These are phyloP conservation scores for Ramichloridium luteum DNA, from an alignment of 2,329 filamentous ascomycete species.

Conservation along the genomic window DNA sequence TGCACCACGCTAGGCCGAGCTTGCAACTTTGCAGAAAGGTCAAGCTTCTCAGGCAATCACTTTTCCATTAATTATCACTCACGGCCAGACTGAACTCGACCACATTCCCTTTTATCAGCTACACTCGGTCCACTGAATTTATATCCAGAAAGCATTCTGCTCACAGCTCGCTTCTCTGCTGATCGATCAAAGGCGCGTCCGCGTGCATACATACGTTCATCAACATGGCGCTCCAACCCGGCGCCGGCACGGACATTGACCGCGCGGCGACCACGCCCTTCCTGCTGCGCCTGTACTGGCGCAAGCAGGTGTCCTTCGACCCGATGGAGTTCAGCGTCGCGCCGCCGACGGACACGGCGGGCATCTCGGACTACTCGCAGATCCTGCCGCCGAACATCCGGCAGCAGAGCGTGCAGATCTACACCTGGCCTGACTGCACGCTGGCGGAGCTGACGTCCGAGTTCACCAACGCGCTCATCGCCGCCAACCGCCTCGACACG, in stretches of 20 bases:
- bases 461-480: constrained; percentile 52
- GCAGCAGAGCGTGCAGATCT: constrained; percentile 51
- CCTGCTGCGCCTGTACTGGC: constrained; percentile 75
- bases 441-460: constrained; percentile 70
- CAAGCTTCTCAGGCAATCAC: too few species aligned
- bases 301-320: constrained; percentile 60
- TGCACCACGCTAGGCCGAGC: too few species aligned
- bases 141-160: too few species aligned
- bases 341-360: constrained; percentile 30
- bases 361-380: constrained; percentile 29
- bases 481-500: constrained; percentile 51
- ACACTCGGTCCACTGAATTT: too few species aligned
- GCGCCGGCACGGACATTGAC: constrained; percentile 40
- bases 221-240: constrained; percentile 27
- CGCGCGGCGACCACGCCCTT: constrained; percentile 66
- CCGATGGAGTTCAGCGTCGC: constrained; percentile 53
- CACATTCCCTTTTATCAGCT: too few species aligned
- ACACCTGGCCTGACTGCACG: constrained; percentile 75
- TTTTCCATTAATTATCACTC: too few species aligned
- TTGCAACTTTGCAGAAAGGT: too few species aligned
- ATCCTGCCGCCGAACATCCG: constrained; percentile 43
- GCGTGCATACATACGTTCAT: too few species aligned
- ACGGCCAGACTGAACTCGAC: too few species aligned
- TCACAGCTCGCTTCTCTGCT: too few species aligned
- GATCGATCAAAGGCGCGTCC: too few species aligned